Conservation (phyloP, 495 filamentous ascomycete genomes). For the Corynascus novoguineensis region DNA sequence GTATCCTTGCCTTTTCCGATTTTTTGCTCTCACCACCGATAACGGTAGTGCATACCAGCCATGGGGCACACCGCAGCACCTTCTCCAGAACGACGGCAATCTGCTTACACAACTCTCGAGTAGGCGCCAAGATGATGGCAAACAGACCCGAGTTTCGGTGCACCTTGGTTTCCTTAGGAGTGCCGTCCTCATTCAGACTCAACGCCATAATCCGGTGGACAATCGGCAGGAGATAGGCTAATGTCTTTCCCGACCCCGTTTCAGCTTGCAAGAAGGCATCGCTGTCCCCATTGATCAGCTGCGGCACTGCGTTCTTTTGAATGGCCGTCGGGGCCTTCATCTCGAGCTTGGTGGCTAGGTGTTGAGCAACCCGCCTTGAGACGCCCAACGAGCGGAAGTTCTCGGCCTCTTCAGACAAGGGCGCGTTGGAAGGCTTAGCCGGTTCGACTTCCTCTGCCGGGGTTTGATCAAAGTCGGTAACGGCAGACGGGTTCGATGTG, state of each 20-base stretch:
- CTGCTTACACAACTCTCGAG: constrained; percentile 88
- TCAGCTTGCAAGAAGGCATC: constrained; percentile 97
- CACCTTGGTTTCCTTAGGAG: constrained; percentile 43
- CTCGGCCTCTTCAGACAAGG: constrained; percentile 71
- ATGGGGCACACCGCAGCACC: constrained; percentile 72
- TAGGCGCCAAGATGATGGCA: constrained; percentile 86
- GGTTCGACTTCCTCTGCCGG: constrained; percentile 42
- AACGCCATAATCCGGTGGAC: constrained; percentile 79
- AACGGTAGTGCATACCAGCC: constrained; percentile 87
- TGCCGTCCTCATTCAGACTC: constrained; percentile 49
- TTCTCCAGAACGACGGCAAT: constrained; percentile 79
- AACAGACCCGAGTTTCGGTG: constrained; percentile 85
- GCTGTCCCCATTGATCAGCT: constrained; percentile 67
- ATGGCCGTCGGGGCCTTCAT: constrained; percentile 91
- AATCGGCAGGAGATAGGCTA: constrained; percentile 88
- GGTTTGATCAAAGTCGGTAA: constrained; percentile 48
- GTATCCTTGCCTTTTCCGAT: constrained; percentile 84
- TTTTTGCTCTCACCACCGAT: constrained; percentile 97
- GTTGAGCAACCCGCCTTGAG: constrained; percentile 68
- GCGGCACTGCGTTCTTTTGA: constrained; percentile 76
- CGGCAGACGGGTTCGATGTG: constrained; percentile 72
- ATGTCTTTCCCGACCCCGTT: constrained; percentile 93
- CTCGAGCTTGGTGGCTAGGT: constrained; percentile 77
- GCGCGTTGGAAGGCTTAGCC: constrained; percentile 88
- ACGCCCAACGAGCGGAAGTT: constrained; percentile 81